These are phyloP conservation scores for Dipsacomyces acuminosporus DNA, from an alignment of 371 early-diverging fungal species.

Conservation along the genomic window DNA sequence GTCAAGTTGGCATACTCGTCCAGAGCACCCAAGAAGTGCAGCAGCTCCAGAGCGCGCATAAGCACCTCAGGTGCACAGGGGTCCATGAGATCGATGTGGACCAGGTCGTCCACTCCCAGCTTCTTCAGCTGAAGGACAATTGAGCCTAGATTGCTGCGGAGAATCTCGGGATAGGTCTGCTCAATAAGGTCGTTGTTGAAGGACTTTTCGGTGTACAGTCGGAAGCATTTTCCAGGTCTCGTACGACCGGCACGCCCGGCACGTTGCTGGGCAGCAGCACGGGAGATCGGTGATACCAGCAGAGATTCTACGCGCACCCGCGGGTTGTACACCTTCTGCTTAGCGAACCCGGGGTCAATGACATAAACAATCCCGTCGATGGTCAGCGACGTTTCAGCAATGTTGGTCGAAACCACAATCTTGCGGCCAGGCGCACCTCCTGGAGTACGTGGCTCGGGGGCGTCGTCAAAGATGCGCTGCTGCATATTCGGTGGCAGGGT, in stretches of 20 bases:
- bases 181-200: constrained; percentile 76
- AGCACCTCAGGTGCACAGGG: constrained; percentile 88
- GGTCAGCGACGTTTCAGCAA: constrained; percentile 98
- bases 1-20: constrained; percentile 87
- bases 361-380: constrained; percentile 98
- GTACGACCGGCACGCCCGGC: constrained; percentile 92
- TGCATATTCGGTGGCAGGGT: constrained; percentile 89
- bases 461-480: constrained; percentile 84
- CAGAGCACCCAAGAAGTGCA: constrained; percentile 86
- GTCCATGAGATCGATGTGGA: constrained; percentile 93
- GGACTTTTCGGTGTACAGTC: constrained; percentile 86
- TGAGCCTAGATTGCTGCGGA: constrained; percentile 77
- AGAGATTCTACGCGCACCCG: constrained; percentile 80
- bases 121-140: constrained; percentile 85
- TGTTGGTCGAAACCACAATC: constrained; percentile 94
- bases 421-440: constrained; percentile 87
- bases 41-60: constrained; percentile 85
- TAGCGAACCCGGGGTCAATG: constrained; percentile 95
- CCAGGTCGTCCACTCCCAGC: constrained; percentile 82
- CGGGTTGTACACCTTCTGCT: constrained; percentile 95
- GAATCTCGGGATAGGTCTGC: constrained; percentile 87
- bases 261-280: constrained; percentile 79
- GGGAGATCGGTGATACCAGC: constrained; percentile 69
- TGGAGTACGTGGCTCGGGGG: constrained; percentile 69
- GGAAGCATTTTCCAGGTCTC: constrained; percentile 88